Evolutionary conservation across 1,284 basidiomycete genomes (phyloP).

Genomic region (Rhizopogon parksii): DNA sequence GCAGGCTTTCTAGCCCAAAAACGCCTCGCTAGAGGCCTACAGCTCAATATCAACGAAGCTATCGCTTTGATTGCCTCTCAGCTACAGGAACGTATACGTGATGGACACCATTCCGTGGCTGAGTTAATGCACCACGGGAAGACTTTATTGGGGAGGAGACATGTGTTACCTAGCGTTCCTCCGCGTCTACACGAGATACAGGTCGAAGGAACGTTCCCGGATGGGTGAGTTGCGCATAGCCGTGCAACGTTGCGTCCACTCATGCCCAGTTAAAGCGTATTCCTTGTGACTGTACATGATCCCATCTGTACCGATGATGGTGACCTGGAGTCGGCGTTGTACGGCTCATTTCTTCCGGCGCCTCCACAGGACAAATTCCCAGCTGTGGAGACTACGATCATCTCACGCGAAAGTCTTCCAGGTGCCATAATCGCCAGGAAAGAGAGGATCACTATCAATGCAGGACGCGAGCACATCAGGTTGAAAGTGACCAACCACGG

Average conservation of each 20-base stretch:
- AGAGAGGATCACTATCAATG: conserved; percentile 71
- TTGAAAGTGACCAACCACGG: conserved; percentile 88
- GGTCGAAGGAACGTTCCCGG: conserved; percentile 86
- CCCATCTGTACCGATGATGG: conserved; percentile 85
- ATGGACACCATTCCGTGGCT: conserved; percentile 84
- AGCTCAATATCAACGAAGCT: conserved; percentile 84
- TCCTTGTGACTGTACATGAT: conserved; percentile 91
- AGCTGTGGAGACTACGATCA: conserved; percentile 38
- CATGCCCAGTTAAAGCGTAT: conserved; percentile 45
- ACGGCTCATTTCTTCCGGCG: conserved; percentile 87
- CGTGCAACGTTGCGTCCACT: neutral
- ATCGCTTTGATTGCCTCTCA: conserved; percentile 86
- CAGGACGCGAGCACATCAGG: conserved; percentile 60
- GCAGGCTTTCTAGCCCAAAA: conserved; percentile 88
- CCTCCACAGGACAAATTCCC: conserved; percentile 67
- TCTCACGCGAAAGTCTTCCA: conserved; percentile 52
- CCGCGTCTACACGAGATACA: conserved; percentile 74
- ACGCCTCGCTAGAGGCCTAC: conserved; percentile 84
- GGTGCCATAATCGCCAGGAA: conserved; percentile 71
- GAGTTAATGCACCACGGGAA: conserved; percentile 92
- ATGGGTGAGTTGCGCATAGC: conserved; percentile 49
- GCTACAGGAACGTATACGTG: conserved; percentile 92
- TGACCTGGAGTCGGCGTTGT: conserved; percentile 76
- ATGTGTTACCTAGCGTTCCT: conserved; percentile 80
- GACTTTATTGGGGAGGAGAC: conserved; percentile 78